Evolutionary conservation across 768 basidiomycete genomes (phyloP).

Genomic region (Termitomyces sp.): DNA sequence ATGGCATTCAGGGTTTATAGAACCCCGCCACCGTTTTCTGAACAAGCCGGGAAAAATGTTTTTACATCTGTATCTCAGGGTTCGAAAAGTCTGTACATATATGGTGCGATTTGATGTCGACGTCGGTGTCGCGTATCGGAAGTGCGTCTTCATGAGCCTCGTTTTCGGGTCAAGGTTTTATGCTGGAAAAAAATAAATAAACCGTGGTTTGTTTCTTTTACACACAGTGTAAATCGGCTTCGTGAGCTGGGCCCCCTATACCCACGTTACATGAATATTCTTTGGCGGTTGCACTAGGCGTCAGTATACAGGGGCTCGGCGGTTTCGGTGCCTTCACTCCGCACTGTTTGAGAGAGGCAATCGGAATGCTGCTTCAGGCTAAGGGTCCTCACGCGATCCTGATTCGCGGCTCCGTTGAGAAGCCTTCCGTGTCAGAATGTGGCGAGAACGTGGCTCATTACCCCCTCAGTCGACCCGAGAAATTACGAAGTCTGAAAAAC

Average conservation of each 20-base stretch:
- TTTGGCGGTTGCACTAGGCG: neutral
- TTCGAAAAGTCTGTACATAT: neutral
- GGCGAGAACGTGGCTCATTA: slow-evolving; percentile 4
- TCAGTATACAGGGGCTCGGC: neutral
- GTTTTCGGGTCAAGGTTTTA: slow-evolving; percentile 2
- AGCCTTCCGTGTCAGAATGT: slow-evolving; percentile 1
- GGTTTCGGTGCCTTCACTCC: neutral
- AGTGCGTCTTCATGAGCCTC: neutral
- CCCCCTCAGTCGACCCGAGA: neutral
- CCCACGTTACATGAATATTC: slow-evolving; percentile 1
- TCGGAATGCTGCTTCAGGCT: neutral
- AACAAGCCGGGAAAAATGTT: neutral
- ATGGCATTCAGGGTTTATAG: neutral
- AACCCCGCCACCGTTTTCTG: neutral
- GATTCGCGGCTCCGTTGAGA: neutral
- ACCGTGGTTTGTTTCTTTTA: neutral
- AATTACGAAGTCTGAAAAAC: neutral
- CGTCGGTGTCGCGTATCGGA: neutral
- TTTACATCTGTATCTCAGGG: slow-evolving; percentile 1
- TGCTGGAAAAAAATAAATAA: neutral
- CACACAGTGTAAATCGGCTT: neutral
- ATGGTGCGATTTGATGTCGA: slow-evolving; percentile 1
- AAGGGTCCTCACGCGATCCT: neutral
- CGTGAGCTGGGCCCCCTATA: neutral
- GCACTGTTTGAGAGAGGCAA: neutral